Conservation (phyloP, 371 early-diverging fungal genomes). For the Nosema muscidifuracis region DNA sequence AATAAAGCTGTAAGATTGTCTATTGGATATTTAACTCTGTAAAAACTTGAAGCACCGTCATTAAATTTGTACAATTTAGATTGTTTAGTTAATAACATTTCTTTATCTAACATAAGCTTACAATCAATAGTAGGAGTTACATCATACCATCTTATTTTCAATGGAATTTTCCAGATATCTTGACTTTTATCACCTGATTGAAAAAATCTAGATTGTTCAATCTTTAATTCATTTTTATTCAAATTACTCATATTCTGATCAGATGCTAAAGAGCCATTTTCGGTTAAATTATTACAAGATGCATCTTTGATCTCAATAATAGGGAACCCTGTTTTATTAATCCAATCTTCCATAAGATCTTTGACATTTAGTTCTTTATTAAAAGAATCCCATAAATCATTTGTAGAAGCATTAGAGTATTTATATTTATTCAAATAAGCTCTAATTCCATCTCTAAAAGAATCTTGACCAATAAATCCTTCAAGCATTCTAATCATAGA, state of each 20-base stretch:
- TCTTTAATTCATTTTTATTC: constrained; percentile 30
- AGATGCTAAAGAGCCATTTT: background rate
- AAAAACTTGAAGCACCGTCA: constrained; percentile 66
- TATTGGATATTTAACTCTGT: constrained; percentile 67
- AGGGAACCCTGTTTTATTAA: constrained; percentile 69
- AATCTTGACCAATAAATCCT: constrained; percentile 69
- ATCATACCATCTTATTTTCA: constrained; percentile 65
- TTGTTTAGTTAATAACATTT: background rate
- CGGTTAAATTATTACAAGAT: constrained; percentile 31
- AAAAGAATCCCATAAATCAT: constrained; percentile 75
- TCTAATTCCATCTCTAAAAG: constrained; percentile 67
- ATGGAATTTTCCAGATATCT: constrained; percentile 53
- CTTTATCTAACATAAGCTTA: constrained; percentile 14
- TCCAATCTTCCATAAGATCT: constrained; percentile 77
- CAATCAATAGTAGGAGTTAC: constrained; percentile 68
- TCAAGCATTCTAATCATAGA: constrained; percentile 80
- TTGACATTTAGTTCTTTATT: constrained; percentile 67
- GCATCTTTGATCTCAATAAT: constrained; percentile 46
- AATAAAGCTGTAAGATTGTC: constrained; percentile 31
- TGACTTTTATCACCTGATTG: constrained; percentile 67
- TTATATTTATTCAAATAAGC: constrained; percentile 71
- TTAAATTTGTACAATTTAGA: constrained; percentile 66
- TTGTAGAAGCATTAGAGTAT: constrained; percentile 74
- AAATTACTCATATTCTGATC: background rate
- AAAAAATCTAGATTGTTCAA: constrained; percentile 68